Percentiles rank a stretch among this genome's conserved stretches.
Evolutionary conservation across 2,329 filamentous ascomycete species (phyloP).

Genomic region (Exophiala alcalophila): DNA sequence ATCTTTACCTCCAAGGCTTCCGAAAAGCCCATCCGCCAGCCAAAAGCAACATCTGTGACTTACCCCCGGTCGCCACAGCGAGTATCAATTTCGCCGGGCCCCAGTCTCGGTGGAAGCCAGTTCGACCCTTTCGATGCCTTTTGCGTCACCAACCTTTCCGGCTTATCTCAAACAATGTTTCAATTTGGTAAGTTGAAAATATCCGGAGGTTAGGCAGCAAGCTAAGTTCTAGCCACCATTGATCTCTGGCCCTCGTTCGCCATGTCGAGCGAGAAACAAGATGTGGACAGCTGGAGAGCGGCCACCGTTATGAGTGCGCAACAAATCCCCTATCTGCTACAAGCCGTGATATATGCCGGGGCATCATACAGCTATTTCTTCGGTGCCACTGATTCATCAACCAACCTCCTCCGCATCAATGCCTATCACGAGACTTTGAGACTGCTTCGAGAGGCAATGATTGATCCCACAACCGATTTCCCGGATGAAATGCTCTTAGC

Average conservation of each 20-base stretch:
- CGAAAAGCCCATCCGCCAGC: too few species aligned
- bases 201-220: background rate
- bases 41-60: too few species aligned
- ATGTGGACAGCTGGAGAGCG: constrained; percentile 14
- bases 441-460: constrained; percentile 9
- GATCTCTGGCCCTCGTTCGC: constrained; percentile 20
- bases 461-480: background rate
- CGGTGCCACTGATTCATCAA: constrained; percentile 4
- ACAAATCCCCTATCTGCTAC: constrained; percentile 11
- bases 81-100: background rate
- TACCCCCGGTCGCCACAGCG: too few species aligned
- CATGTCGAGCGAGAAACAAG: constrained; percentile 6
- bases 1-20: too few species aligned
- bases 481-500: constrained; percentile 15
- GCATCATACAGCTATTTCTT: constrained; percentile 18
- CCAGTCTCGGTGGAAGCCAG: constrained; percentile 4
- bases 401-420: constrained; percentile 7
- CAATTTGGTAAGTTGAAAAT: constrained; percentile 11
- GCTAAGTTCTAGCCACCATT: constrained; percentile 14
- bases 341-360: constrained; percentile 17
- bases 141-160: constrained; percentile 2
- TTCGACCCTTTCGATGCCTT: constrained; percentile 16
- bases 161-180: constrained; percentile 8
- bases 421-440: constrained; percentile 11
- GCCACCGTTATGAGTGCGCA: constrained; percentile 8